Evolutionary conservation across 2,329 filamentous ascomycete genomes (phyloP).

Genomic region (Cladosporium austrohemisphaericum): DNA sequence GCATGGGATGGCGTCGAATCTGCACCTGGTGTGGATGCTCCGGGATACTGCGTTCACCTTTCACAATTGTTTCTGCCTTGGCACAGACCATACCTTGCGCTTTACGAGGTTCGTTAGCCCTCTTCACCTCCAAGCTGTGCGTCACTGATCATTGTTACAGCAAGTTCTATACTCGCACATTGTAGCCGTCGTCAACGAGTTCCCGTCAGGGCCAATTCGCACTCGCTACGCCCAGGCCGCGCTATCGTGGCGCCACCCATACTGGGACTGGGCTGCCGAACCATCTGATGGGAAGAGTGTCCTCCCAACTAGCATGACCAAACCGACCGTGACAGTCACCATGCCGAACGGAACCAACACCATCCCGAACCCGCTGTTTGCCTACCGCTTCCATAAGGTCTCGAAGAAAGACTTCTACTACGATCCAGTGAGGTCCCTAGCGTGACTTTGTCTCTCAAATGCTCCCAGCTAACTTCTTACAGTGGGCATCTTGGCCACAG

Average conservation of each 20-base stretch:
- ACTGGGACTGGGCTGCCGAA: conserved; percentile 47
- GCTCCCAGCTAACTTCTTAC: neutral
- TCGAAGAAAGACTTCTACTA: conserved; percentile 57
- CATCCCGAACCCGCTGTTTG: conserved; percentile 34
- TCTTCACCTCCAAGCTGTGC: no score
- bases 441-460: neutral
- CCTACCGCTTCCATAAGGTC: conserved; percentile 47
- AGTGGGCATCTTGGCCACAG: conserved; percentile 58
- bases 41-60: conserved; percentile 74
- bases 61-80: conserved; percentile 74
- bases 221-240: conserved; percentile 40
- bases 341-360: conserved; percentile 32
- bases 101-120: conserved; percentile 50
- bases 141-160: conserved; percentile 24
- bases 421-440: conserved; percentile 51
- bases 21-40: conserved; percentile 50
- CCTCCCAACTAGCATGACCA: conserved; percentile 38
- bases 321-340: conserved; percentile 36
- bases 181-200: conserved; percentile 39
- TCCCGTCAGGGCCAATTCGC: conserved; percentile 36
- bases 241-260: conserved; percentile 41
- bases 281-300: conserved; percentile 33
- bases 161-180: conserved; percentile 43
- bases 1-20: conserved; percentile 53
- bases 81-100: conserved; percentile 75